These are phyloP conservation scores for Fusarium nisikadoi DNA, from an alignment of 2,329 filamentous ascomycete species.

Conservation along the genomic window DNA sequence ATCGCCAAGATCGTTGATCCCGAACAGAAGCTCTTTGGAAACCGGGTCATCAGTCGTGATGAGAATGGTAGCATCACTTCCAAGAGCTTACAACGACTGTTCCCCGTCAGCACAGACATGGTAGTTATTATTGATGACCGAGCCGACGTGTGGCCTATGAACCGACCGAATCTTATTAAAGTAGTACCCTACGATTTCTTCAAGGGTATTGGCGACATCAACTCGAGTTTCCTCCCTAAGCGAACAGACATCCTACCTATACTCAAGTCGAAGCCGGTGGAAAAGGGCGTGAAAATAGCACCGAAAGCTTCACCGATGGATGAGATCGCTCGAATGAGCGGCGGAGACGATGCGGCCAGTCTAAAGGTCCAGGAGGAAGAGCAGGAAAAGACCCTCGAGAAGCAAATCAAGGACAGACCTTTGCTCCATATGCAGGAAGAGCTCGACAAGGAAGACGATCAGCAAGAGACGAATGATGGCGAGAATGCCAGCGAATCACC, in stretches of 20 bases:
- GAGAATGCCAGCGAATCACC: slow-evolving; percentile 44
- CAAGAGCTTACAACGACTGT: slow-evolving; percentile 90
- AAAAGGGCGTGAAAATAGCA: slow-evolving; percentile 21
- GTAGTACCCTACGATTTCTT: slow-evolving; percentile 98
- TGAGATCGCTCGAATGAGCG: slow-evolving; percentile 80
- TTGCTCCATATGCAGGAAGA: slow-evolving; percentile 92
- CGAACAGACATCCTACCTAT: slow-evolving; percentile 63
- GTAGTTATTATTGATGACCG: slow-evolving; percentile 98
- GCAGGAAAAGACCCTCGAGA: slow-evolving; percentile 87
- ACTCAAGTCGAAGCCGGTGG: slow-evolving; percentile 35
- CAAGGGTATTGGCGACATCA: slow-evolving; percentile 97
- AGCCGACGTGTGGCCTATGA: slow-evolving; percentile 92
- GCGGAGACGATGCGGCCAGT: slow-evolving; percentile 72
- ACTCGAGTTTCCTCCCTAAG: slow-evolving; percentile 95
- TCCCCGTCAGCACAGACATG: slow-evolving; percentile 98
- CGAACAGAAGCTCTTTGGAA: slow-evolving; percentile 87
- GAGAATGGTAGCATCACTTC: slow-evolving; percentile 94
- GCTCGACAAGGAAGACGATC: slow-evolving; percentile 79
- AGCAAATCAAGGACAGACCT: slow-evolving; percentile 89
- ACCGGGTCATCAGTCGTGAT: slow-evolving; percentile 94
- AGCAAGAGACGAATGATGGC: slow-evolving; percentile 41
- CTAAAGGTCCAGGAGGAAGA: slow-evolving; percentile 82
- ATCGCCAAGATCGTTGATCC: slow-evolving; percentile 95
- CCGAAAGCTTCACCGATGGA: slow-evolving; percentile 66
- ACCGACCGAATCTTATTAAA: slow-evolving; percentile 92